Evolutionary conservation across 2,329 filamentous ascomycete genomes (phyloP).

Genomic region (Epichloe coenophiala): DNA sequence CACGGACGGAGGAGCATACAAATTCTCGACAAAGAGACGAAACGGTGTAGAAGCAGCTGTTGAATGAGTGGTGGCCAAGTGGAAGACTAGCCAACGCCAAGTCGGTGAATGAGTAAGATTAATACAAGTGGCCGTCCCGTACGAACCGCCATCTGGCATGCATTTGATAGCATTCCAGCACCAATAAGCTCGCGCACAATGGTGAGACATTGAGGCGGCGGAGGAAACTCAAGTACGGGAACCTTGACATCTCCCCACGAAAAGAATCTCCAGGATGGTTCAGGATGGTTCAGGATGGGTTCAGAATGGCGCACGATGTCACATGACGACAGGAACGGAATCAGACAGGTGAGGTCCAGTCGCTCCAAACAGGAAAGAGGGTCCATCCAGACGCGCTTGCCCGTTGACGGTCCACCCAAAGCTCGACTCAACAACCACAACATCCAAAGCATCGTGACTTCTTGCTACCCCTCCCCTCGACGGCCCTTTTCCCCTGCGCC

Average conservation of each 20-base stretch:
- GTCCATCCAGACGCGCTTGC: background rate
- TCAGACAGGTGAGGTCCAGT: background rate
- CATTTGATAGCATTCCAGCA: slow-evolving; percentile 7
- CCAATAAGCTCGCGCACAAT: slow-evolving; percentile 4
- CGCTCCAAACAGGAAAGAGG: slow-evolving; percentile 2
- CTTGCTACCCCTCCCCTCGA: background rate
- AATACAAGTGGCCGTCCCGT: background rate
- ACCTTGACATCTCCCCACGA: background rate
- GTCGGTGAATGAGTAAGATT: background rate
- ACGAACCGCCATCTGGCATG: slow-evolving; percentile 6
- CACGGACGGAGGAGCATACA: background rate
- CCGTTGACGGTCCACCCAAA: too few species aligned
- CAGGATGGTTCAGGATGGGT: too few species aligned
- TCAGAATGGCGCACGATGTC: background rate
- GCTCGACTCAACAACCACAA: slow-evolving; percentile 1
- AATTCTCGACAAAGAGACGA: background rate
- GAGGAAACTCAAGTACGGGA: background rate
- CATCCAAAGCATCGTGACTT: slow-evolving; percentile 3
- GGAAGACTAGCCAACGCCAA: background rate
- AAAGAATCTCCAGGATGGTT: background rate
- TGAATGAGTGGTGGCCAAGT: background rate
- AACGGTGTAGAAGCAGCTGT: background rate
- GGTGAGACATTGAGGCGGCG: slow-evolving; percentile 7
- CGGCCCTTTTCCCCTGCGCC: background rate
- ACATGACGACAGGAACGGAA: background rate